Base-by-base conservation (phyloP, 306 rosid species). In the Casuarina equisetifolia region DNA sequence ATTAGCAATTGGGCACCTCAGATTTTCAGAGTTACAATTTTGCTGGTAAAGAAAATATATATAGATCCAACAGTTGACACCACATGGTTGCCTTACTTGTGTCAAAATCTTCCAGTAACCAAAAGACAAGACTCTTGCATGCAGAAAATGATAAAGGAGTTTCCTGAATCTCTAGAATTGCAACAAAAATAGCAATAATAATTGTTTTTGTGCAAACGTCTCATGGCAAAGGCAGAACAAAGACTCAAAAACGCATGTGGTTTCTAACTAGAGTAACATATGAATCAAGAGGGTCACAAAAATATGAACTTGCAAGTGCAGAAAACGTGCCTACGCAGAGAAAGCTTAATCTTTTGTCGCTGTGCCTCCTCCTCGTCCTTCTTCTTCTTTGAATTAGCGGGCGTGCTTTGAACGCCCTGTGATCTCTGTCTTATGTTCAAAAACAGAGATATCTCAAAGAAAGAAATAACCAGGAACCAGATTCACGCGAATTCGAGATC, bases 181-280 rank as follows among this genome's bases (percentile, higher is more conserved):
- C 62, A 19, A 3, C 32, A 25, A 25, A 25, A 25, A 25, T 25
- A 25, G 1, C 32, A 25, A 25, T 0, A 25, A 25, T 25, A 25
- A 25, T 25, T 25, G 32, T 25, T 25, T 25, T 25, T 25, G 1
- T 25, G 32, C 32, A 25, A 25, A 25, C 32, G 32, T 25, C 32
- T 15, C 5, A 25, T 2, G 43, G 53, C 52, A 35, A 20, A 35
- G n/a, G 64, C 54, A 52, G 15, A 43, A 13, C 6, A 19, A 67
- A 10, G 44, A 45, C 16, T 19, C 46, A 76, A 76, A 36, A 38
- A 17, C 72, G 69, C 36, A 54, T 5, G 55, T 64, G 75, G 68
- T 48, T 46, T 76, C 55, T 4, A 48, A 54, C 12, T 15, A 54
- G 48, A 16, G 38, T 15, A 35, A 38, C 53, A n/a, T 19, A 32